These are phyloP conservation scores for Ophiostoma fasciatum DNA, from an alignment of 2,329 filamentous ascomycete species.

Conservation along the genomic window DNA sequence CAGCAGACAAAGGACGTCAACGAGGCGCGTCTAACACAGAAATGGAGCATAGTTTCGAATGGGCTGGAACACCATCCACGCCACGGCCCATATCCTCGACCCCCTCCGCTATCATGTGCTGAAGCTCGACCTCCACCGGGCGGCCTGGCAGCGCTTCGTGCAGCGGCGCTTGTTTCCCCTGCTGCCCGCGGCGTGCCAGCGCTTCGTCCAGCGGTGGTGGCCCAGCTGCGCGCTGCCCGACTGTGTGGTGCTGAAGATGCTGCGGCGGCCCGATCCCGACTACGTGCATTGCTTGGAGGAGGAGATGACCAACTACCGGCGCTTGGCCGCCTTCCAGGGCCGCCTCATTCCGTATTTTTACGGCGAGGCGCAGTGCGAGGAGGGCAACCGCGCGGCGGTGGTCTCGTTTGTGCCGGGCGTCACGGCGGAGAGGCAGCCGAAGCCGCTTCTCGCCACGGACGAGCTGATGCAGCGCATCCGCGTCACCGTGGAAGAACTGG, in stretches of 20 bases:
- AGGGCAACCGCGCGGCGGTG: background rate
- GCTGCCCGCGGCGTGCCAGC: background rate
- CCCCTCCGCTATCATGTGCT: background rate
- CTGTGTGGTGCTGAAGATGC: slow-evolving; percentile 4
- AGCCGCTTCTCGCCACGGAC: background rate
- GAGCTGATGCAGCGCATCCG: background rate
- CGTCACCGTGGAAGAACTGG: background rate
- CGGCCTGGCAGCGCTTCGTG: background rate
- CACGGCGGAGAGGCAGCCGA: background rate
- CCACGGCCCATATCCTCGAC: background rate
- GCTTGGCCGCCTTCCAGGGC: background rate
- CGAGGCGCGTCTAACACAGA: too few relatives aligned
- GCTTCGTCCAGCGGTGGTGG: background rate
- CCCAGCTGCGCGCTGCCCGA: slow-evolving; percentile 1
- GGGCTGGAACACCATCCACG: background rate
- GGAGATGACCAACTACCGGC: slow-evolving; percentile 1
- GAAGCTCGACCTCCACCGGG: background rate
- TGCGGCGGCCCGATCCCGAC: background rate
- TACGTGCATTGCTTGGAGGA: background rate
- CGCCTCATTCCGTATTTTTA: slow-evolving; percentile 1
- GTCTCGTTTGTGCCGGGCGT: background rate
- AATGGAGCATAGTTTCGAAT: slow-evolving; percentile 1
- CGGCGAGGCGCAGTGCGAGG: slow-evolving; percentile 5
- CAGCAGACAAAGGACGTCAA: too few relatives aligned
- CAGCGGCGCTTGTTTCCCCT: background rate